phyloP scores from a whole-genome alignment of 1,139 yeast species.

The Kodamaea arcana region DNA sequence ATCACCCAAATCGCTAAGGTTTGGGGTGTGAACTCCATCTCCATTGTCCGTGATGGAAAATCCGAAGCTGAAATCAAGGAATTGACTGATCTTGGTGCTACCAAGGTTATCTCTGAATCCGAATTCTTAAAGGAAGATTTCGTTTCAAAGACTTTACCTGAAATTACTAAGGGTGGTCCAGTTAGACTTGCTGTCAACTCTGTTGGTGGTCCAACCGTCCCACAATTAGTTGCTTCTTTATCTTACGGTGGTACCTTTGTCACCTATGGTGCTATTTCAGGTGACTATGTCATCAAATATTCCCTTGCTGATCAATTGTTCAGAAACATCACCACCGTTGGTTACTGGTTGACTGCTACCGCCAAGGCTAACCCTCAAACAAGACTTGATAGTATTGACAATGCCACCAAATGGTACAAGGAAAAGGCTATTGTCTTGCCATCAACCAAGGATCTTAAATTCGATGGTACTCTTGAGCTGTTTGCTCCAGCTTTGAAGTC shows the following conservation, averaged over 20 bases:
- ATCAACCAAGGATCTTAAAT: slow-evolving; percentile 6
- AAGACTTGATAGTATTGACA: slow-evolving; percentile 13
- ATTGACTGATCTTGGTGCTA: slow-evolving; percentile 27
- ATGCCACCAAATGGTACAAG: slow-evolving; percentile 12
- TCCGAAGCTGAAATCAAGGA: slow-evolving; percentile 20
- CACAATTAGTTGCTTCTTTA: slow-evolving; percentile 21
- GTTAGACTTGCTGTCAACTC: slow-evolving; percentile 32
- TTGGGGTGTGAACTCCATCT: slow-evolving; percentile 23
- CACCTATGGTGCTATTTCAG: slow-evolving; percentile 24
- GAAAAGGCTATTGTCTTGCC: slow-evolving; percentile 11
- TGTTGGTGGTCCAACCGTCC: slow-evolving; percentile 26
- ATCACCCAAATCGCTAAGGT: slow-evolving; percentile 27
- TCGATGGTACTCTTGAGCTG: slow-evolving; percentile 6
- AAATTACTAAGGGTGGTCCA: slow-evolving; percentile 13
- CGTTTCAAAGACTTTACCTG: slow-evolving; percentile 10
- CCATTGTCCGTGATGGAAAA: slow-evolving; percentile 31
- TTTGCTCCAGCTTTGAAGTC: slow-evolving; percentile 5
- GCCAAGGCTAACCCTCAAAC: slow-evolving; percentile 14
- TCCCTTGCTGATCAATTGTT: slow-evolving; percentile 15
- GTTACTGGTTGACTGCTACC: slow-evolving; percentile 20
- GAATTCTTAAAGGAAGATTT: slow-evolving; percentile 12
- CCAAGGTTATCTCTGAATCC: slow-evolving; percentile 27
- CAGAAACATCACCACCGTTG: slow-evolving; percentile 16
- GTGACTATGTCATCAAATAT: slow-evolving; percentile 10
- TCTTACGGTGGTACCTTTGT: slow-evolving; percentile 24